These are phyloP conservation scores for Lotmaria passim DNA, from an alignment of 208 protist genomes.

Conservation along the genomic window DNA sequence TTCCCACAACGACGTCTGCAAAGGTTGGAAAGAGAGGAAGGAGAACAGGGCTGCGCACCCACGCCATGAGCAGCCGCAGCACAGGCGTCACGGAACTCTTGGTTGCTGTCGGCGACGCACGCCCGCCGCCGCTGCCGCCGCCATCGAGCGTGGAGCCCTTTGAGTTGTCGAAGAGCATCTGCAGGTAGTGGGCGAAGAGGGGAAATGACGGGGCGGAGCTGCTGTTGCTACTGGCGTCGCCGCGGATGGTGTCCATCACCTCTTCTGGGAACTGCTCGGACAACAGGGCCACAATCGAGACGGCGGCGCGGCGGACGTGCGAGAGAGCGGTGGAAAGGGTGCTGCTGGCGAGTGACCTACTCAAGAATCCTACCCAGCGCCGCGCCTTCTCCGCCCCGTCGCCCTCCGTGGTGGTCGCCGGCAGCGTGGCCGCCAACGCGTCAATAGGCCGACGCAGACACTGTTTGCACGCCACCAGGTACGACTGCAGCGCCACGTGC, in stretches of 20 bases:
- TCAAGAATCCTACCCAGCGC: slow-evolving; percentile 34
- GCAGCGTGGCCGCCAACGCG: slow-evolving; percentile 11
- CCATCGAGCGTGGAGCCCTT: slow-evolving; percentile 42
- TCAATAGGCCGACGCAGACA: slow-evolving; percentile 44
- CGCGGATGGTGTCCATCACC: slow-evolving; percentile 51
- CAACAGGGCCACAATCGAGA: slow-evolving; percentile 62
- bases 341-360: slow-evolving; percentile 39
- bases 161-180: slow-evolving; percentile 45
- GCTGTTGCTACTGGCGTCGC: slow-evolving; percentile 6
- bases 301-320: slow-evolving; percentile 54
- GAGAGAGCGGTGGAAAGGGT: slow-evolving; percentile 52
- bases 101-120: background rate
- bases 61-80: slow-evolving; percentile 72
- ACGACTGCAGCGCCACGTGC: slow-evolving; percentile 65
- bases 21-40: slow-evolving; percentile 69
- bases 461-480: slow-evolving; percentile 80
- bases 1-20: slow-evolving; percentile 50
- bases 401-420: background rate
- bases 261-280: slow-evolving; percentile 85
- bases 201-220: background rate
- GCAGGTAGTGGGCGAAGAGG: slow-evolving; percentile 42
- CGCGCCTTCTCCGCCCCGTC: slow-evolving; percentile 19
- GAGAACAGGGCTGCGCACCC: slow-evolving; percentile 53
- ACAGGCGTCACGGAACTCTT: slow-evolving; percentile 62
- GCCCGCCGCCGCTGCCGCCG: slow-evolving; percentile 9